A percentile compares a stretch with the other conserved stretches of the same genome.
phyloP scores from a whole-genome alignment of 2,329 filamentous ascomycete species.

The Microdochium bolleyi region DNA sequence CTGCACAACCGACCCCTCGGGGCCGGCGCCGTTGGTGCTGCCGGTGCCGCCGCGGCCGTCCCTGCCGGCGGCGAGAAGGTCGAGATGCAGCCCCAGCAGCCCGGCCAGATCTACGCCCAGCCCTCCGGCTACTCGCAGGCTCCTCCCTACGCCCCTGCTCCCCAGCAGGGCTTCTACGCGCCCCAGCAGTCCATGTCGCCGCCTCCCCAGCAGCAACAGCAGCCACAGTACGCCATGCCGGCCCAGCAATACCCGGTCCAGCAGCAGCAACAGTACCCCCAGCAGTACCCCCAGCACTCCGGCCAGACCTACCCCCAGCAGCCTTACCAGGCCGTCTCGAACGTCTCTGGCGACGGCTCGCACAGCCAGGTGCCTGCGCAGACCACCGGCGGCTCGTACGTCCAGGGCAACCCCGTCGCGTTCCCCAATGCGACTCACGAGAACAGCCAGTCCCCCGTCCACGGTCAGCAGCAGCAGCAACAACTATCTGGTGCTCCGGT shows the following conservation, averaged over 20 bases:
- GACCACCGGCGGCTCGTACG: conserved; percentile 9
- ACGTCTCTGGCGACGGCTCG: background rate
- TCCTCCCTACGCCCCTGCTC: background rate
- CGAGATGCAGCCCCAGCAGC: conserved; percentile 15
- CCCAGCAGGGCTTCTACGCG: conserved; percentile 1
- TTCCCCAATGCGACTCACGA: conserved; percentile 1
- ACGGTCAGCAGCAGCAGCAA: conserved; percentile 7
- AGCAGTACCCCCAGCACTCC: conserved; percentile 6
- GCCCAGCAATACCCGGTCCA: background rate
- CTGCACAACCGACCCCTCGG: conserved; percentile 25
- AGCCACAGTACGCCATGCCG: background rate
- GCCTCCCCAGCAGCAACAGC: conserved; percentile 2
- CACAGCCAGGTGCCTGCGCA: conserved; percentile 7
- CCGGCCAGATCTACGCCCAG: conserved; percentile 8
- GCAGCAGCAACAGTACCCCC: conserved; percentile 5
- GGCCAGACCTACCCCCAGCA: background rate
- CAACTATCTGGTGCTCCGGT: background rate
- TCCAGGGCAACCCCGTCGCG: conserved; percentile 5
- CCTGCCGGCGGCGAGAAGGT: conserved; percentile 15
- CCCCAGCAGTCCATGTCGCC: conserved; percentile 2
- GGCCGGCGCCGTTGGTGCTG: conserved; percentile 11
- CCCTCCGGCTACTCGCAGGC: conserved; percentile 2
- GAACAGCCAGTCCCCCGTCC: conserved; percentile 8
- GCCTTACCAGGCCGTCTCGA: background rate
- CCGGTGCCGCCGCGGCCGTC: conserved; percentile 4